These are phyloP conservation scores for Stephania japonica DNA, from an alignment of 164 flowering plant genomes.

Conservation along the genomic window DNA sequence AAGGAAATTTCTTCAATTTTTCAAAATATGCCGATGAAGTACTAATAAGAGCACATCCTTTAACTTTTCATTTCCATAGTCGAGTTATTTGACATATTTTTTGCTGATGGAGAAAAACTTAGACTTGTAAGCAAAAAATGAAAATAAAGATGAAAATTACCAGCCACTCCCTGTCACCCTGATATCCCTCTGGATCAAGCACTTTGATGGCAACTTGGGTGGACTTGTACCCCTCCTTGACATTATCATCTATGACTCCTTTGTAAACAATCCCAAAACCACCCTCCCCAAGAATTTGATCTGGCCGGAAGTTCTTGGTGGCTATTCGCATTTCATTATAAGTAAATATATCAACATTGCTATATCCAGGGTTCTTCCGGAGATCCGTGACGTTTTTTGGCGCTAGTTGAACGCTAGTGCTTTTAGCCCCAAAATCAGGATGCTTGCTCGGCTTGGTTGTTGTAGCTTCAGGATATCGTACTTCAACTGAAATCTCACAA, in stretches of 20 bases:
- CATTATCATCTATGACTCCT: slow-evolving; percentile 70
- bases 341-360: slow-evolving; percentile 66
- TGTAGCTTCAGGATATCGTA: slow-evolving; percentile 9
- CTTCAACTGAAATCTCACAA: slow-evolving; percentile 8
- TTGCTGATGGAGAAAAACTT: neutral
- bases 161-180: slow-evolving; percentile 98
- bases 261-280: slow-evolving; percentile 95
- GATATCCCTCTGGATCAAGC: slow-evolving; percentile 78
- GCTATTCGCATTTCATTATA: slow-evolving; percentile 78
- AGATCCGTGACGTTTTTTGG: slow-evolving; percentile 68
- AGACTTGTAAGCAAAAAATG: slow-evolving; percentile 1
- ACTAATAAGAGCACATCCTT: neutral
- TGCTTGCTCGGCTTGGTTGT: slow-evolving; percentile 10
- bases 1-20: neutral
- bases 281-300: slow-evolving; percentile 86
- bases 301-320: slow-evolving; percentile 78
- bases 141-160: slow-evolving; percentile 31
- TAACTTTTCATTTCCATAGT: neutral
- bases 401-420: slow-evolving; percentile 20
- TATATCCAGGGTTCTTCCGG: slow-evolving; percentile 50
- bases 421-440: slow-evolving; percentile 11
- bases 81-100: neutral
- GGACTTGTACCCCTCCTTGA: slow-evolving; percentile 60
- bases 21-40: neutral
- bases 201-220: slow-evolving; percentile 79